Evolutionary conservation across 148 eudicot species (phyloP).

Genomic region (Mesembryanthemum crystallinum): DNA sequence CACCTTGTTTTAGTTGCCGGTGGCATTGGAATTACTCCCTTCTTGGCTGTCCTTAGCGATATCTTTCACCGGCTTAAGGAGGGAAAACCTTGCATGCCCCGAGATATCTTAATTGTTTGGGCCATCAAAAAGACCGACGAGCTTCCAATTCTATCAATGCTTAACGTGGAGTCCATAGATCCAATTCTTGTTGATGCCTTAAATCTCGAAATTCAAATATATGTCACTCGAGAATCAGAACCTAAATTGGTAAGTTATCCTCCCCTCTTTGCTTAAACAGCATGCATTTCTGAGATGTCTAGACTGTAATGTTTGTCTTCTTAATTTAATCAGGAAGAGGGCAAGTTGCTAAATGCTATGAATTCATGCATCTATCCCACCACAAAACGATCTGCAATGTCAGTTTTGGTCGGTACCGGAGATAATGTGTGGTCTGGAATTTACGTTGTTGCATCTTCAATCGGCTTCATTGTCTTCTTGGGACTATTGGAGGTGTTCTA

Average conservation of each 20-base stretch:
- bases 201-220: constrained; percentile 72
- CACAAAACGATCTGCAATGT: constrained; percentile 43
- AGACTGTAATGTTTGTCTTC: neutral
- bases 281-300: neutral
- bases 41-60: constrained; percentile 68
- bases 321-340: constrained; percentile 64
- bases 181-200: constrained; percentile 49
- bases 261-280: neutral
- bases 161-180: constrained; percentile 48
- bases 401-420: constrained; percentile 80
- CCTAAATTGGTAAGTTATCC: constrained; percentile 52
- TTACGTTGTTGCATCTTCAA: constrained; percentile 51
- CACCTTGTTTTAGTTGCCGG: constrained; percentile 78
- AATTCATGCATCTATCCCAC: constrained; percentile 35
- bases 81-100: constrained; percentile 58
- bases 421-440: constrained; percentile 67
- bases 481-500: constrained; percentile 50
- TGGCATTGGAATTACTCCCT: constrained; percentile 87
- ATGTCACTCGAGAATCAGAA: constrained; percentile 69
- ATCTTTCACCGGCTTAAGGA: constrained; percentile 54
- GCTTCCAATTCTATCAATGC: constrained; percentile 62
- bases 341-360: constrained; percentile 32
- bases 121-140: constrained; percentile 63
- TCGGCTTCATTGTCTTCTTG: constrained; percentile 55
- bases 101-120: constrained; percentile 62